Evolutionary conservation across 345 rosid genomes (phyloP).

Genomic region (Cochlearia excelsa): DNA sequence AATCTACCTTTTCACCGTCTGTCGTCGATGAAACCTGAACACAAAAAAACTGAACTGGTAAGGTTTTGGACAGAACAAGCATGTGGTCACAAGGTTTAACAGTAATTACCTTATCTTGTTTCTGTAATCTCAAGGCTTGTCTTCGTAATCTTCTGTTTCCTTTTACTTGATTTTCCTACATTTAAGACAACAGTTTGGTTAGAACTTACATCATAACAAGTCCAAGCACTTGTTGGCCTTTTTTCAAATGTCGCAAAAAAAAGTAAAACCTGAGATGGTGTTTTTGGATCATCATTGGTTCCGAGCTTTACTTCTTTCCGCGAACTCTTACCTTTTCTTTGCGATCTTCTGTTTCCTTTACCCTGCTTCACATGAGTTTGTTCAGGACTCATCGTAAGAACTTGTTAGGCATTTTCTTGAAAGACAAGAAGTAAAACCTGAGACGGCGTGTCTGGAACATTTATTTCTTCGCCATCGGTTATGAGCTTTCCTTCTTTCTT

Average conservation of each 20-base stretch:
- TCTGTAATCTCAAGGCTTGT: slow-evolving; percentile 19
- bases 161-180: slow-evolving; percentile 25
- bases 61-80: slow-evolving; percentile 6
- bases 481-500: no score
- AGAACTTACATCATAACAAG: slow-evolving; percentile 10
- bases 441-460: no score
- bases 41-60: slow-evolving; percentile 7
- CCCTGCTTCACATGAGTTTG: no score
- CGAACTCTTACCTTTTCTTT: not conserved
- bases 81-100: slow-evolving; percentile 8
- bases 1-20: slow-evolving; percentile 4
- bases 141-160: slow-evolving; percentile 30
- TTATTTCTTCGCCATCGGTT: no score
- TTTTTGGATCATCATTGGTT: slow-evolving; percentile 13
- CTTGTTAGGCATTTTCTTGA: no score
- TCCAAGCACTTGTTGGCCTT: not conserved
- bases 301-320: slow-evolving; percentile 11
- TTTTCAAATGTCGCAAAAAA: not conserved
- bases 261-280: slow-evolving; percentile 24
- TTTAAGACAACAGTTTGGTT: slow-evolving; percentile 1
- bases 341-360: no score
- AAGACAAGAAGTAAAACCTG: no score
- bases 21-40: slow-evolving; percentile 19
- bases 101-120: slow-evolving; percentile 28
- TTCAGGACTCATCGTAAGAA: no score